Evolutionary conservation across 805 yeast species (phyloP), one percentile per base, ranked within the genome.

Genomic region (Candida jianshihensis): DNA sequence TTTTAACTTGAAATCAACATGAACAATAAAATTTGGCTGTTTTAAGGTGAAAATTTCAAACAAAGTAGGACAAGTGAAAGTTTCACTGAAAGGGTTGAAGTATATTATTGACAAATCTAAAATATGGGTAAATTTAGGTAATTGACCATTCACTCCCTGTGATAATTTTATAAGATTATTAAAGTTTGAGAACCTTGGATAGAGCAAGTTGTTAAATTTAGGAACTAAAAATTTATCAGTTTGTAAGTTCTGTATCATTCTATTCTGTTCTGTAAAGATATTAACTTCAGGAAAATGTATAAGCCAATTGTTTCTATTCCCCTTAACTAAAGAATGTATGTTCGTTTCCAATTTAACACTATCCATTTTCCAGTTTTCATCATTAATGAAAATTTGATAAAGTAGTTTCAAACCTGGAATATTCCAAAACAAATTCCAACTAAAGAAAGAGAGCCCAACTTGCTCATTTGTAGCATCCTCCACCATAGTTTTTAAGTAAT

Each of bases 271-370:
- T 0, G 78, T 72, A 56, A 74, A 71, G 7, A 82, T 73, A 49
- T 82, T 83, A 5, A 84, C 96, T 57, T 89, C 97, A 0, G 97
- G 97, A 46, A 88, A 88, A 8, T 84, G 44, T 1, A 79, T 76
- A 0, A 87, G 47, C 85, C 94, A 78, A 45, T 73, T 70, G 19
- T 63, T 64, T n/a, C 47, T 52, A 25, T 56, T 66, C 3, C 66
- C 64, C n/a, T 43, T 47, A 5, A 15, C 41, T 44, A 49, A 24
- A 50, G 60, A 53, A 28, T 64, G 55, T 41, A 46, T 25, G 22
- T 46, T 41, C 13, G 50, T 44, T 27, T 70, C 72, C 24, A 76
- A 52, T 43, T 70, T 48, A 13, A 35, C 37, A 8, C 43, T 44
- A 6, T 43, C 44, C 31, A 63, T 42, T 10, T 46, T 73, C 82